Conservation (phyloP, 345 rosid genomes). For the Salix viminalis region DNA sequence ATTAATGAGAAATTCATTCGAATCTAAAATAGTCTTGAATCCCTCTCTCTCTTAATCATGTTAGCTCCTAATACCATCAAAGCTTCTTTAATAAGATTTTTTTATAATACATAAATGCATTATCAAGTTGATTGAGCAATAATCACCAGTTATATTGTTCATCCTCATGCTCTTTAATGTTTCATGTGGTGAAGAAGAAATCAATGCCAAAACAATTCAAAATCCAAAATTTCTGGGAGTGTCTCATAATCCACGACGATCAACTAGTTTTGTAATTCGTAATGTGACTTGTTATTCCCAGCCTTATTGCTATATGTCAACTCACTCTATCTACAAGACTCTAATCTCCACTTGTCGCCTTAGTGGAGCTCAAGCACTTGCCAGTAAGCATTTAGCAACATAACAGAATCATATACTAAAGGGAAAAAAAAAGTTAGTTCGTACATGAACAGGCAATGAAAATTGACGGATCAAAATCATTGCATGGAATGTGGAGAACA, state of each 20-base stretch:
- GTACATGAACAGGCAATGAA: background rate
- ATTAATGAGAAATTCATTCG: too few relatives aligned
- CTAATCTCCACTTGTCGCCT: background rate
- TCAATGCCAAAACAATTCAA: background rate
- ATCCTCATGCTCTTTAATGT: background rate
- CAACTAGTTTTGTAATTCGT: background rate
- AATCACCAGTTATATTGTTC: background rate
- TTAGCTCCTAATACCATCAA: background rate
- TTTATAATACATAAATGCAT: background rate
- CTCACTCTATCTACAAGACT: background rate
- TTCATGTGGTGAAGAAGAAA: background rate
- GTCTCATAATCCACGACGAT: background rate
- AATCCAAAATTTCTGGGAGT: background rate
- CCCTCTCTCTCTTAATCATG: too few relatives aligned
- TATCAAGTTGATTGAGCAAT: background rate
- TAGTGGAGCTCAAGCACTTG: background rate
- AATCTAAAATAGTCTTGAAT: too few relatives aligned
- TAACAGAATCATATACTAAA: background rate
- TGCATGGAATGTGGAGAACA: background rate
- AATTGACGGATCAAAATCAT: background rate
- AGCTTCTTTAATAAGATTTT: background rate
- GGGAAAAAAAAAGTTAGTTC: background rate
- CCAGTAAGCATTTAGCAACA: background rate
- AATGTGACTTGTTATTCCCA: background rate
- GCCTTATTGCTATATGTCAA: background rate